Evolutionary conservation across 164 flowering plant genomes (phyloP), one percentile per base, ranked within the genome.

Genomic region (Vitis riparia): DNA sequence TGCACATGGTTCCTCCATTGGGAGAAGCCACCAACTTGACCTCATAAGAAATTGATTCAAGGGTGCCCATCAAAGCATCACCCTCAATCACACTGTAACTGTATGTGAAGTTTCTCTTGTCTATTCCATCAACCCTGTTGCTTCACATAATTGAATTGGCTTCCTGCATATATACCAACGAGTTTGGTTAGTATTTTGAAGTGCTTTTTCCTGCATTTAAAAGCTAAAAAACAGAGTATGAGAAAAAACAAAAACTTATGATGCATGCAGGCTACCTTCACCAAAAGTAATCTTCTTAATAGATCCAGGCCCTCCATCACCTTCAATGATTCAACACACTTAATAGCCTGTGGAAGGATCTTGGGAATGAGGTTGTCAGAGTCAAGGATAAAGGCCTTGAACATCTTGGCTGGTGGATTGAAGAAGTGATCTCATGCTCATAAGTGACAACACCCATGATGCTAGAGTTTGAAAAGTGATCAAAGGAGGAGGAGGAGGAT

Each of bases 21-120:
- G 76, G 27, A 17, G 71, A 7, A 0, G 62, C 59, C 66, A 77
- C 83, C 51, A 79, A 32, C 64, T 72, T 81, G 55, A 75, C 60
- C 44, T 75, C 83, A 59, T 77, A 69, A 11, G 73, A 63, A 37
- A 79, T 71, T 3, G 56, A 60, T 14, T 79, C 87, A 29, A 77
- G 14, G 37, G 59, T 74, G 11, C 62, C 83, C 14, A 30, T 44
- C 67, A 80, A 48, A 1, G 66, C 68, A 68, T 77, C 82, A 8
- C 84, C 84, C 51, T 81, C 87, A 4, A 83, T 67, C 51, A 74
- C 52, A 0, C 61, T 73, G 68, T 81, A 79, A 15, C 62, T 72
- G 61, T 14, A 75, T 10, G 50, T 30, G 17, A 69, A 11, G 1
- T 70, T 80, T 30, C 61, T 71, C 29, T 60, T 61, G 61, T 81